Evolutionary conservation across 495 filamentous ascomycete genomes (phyloP), one percentile per base, ranked within the genome.

Genomic region (Hypoxylon fuscum): DNA sequence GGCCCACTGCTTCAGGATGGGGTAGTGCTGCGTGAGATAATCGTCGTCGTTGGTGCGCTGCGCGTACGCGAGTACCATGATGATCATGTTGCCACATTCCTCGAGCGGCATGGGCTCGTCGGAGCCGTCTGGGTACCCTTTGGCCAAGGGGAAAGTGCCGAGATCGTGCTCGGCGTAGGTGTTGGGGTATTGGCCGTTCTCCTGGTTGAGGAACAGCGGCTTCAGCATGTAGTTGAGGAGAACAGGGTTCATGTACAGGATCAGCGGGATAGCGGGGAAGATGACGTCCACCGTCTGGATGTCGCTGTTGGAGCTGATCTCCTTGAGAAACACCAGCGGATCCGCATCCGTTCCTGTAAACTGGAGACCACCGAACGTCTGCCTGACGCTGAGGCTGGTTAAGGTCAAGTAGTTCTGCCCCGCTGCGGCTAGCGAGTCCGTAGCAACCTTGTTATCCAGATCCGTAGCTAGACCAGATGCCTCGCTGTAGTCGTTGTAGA

Each of bases 251-350:
- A 90, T 89, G 72, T 97, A 97, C 18, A 96, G 64, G 76, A 96
- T 92, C 77, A 96, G 90, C 1, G 94, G 91, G 67, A 89, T 93
- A 0, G 91, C 82, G 0, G 94, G 94, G 80, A 96, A 98, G 62
- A 98, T 94, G 69, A 98, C 92, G 78, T 98, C 94, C 40, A 98
- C 92, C 0, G 94, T 98, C 72, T 97, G 91, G 70, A 88, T 88
- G 69, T 97, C 96, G 27, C 94, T 93, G 72, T 96, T 90, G 0
- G 90, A 95, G 49, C 90, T 93, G 67, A 98, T 98, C 74, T 98
- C 94, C 74, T 98, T 98, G 35, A 96, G 72, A 76, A 96, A 97
- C 12, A 98, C 73, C 25, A 95, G 85, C 1, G 92, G 91, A 59
- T 89, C 82, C 0, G 89, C 83, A 0, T 86, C 81, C 1, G 90